These are phyloP conservation scores for Pezicula neosporulosa DNA, from an alignment of 2,329 filamentous ascomycete species.

Conservation along the genomic window DNA sequence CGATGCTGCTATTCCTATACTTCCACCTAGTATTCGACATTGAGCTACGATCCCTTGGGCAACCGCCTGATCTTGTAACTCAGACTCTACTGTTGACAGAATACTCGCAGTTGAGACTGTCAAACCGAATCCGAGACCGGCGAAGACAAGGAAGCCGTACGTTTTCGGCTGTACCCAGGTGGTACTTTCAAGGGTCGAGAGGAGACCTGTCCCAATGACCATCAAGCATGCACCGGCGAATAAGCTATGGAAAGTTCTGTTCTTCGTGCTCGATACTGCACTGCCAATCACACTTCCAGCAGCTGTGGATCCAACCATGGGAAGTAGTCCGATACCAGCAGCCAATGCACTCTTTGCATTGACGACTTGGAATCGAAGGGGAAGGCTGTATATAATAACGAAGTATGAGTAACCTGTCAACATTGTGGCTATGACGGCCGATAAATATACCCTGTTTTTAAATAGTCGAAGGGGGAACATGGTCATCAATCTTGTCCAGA, in stretches of 20 bases:
- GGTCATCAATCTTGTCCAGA: conserved; percentile 25
- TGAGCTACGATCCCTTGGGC: conserved; percentile 57
- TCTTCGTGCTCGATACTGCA: conserved; percentile 47
- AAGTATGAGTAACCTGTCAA: conserved; percentile 55
- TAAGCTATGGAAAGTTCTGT: conserved; percentile 50
- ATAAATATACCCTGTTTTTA: conserved; percentile 43
- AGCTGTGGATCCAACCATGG: conserved; percentile 52
- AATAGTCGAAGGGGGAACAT: conserved; percentile 49
- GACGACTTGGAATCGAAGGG: conserved; percentile 57
- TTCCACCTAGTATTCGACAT: conserved; percentile 54
- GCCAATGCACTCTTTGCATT: conserved; percentile 47
- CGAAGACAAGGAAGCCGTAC: conserved; percentile 51
- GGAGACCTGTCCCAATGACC: conserved; percentile 46
- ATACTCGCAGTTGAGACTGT: conserved; percentile 30
- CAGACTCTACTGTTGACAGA: conserved; percentile 49
- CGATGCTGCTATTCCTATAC: conserved; percentile 52
- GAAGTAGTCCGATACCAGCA: conserved; percentile 54
- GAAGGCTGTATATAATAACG: conserved; percentile 51
- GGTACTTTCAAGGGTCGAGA: conserved; percentile 32
- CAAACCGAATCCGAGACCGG: conserved; percentile 55
- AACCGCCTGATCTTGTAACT: conserved; percentile 40
- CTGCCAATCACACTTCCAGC: conserved; percentile 54
- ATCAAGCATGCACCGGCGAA: conserved; percentile 47
- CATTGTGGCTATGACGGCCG: conserved; percentile 50
- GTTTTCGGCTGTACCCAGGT: neutral